A percentile compares a stretch with the other conserved stretches of the same genome.
phyloP scores from a whole-genome alignment of 805 yeast genomes.

The Wickerhamomyces bovis region DNA sequence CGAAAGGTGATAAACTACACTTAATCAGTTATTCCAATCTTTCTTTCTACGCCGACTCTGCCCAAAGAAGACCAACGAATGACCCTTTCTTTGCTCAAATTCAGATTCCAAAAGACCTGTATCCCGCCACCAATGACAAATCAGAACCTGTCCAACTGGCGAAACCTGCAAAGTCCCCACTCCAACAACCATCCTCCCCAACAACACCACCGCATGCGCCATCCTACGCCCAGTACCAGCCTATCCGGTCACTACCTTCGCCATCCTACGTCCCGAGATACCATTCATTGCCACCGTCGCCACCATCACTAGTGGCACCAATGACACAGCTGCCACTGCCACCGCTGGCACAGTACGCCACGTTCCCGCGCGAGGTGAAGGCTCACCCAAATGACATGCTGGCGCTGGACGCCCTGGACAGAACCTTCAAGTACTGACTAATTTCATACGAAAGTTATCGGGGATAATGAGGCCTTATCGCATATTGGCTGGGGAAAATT shows the following conservation, averaged over 20 bases:
- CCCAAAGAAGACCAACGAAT: slow-evolving; percentile 34
- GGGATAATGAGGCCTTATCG: background rate
- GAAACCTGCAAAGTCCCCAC: slow-evolving; percentile 2
- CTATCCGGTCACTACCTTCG: background rate
- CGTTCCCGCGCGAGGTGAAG: background rate
- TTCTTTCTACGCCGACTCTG: background rate
- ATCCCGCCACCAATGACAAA: slow-evolving; percentile 21
- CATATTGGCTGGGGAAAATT: no score
- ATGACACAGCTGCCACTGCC: background rate
- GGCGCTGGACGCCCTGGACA: background rate
- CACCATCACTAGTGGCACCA: no score
- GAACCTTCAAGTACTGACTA: background rate
- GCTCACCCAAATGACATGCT: background rate
- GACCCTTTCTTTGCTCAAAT: slow-evolving; percentile 31
- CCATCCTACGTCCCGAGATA: background rate
- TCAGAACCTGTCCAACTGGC: background rate
- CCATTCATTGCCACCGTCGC: background rate
- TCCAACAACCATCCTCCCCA: background rate
- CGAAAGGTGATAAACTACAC: slow-evolving; percentile 49
- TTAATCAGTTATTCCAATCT: slow-evolving; percentile 47
- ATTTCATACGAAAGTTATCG: background rate
- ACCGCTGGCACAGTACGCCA: background rate
- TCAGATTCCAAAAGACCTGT: slow-evolving; percentile 29
- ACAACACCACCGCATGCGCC: background rate
- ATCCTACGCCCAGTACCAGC: background rate